Base-by-base conservation (phyloP, 306 rosid species). In the Cicer yamashitae region DNA sequence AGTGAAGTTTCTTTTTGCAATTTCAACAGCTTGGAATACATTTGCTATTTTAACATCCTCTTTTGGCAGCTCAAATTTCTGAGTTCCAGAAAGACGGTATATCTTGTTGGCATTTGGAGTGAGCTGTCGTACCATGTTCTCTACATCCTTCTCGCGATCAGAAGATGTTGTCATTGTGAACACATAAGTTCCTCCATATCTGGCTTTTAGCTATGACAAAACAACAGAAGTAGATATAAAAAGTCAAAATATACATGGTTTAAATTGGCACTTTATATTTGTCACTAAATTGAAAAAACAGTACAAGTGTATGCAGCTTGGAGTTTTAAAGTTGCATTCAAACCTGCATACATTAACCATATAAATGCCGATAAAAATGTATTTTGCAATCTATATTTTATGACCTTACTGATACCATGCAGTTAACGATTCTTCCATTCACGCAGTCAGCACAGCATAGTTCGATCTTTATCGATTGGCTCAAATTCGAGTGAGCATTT, bases 171-270 rank as follows among this genome's bases (percentile, higher is more conserved):
- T 94, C 96, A 94, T 87, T 12, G 97, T 91, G 71, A 94, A 85
- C 71, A 94, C 97, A 63, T 87, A 94, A 8, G 84, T 86, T 80
- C 98, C 96, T 76, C 97, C 98, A 69, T 91, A 94, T 86, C 98
- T 89, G 39, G 75, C 91, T 83, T 89, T 94, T 73, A 94, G 87
- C 98, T 94, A 80, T 67, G 37, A 77, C 40, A 44, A 90, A 79
- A 60, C 61, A 79, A 67, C 76, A 67, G 1, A 53, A 20, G 57
- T 58, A 64, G 68, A 54, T 6, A n/a, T 7, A 18, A 44, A 4
- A 81, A 70, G 10, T 43, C 46, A 37, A 47, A 74, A 40, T 39
- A 71, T 65, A 18, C 70, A 46, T 25, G 40, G 58, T 61, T 25
- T 11, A 8, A 37, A 12, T 79, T 54, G 71, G 14, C 10, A 64